Evolutionary conservation across 208 protist genomes (phyloP).

Genomic region (Trypanosoma theileri): DNA sequence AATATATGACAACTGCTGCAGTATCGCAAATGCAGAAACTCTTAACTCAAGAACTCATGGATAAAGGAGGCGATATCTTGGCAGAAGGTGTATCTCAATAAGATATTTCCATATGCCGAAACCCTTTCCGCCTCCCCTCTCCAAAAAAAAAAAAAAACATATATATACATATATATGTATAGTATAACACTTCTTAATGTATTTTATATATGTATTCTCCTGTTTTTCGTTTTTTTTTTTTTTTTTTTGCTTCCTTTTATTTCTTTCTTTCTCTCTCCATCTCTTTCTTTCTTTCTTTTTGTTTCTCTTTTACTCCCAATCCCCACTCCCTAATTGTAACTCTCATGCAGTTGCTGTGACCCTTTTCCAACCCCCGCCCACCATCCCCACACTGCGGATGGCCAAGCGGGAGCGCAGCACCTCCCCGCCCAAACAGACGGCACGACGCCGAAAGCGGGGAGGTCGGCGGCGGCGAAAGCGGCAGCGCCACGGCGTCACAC

Average conservation of each 20-base stretch:
- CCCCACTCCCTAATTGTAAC: too few species aligned
- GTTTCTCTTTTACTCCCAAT: too few species aligned
- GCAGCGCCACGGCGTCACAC: slow-evolving; percentile 1
- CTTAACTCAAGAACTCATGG: slow-evolving; percentile 52
- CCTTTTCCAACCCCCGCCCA: too few species aligned
- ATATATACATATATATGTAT: slow-evolving; percentile 14
- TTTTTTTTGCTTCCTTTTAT: too few species aligned
- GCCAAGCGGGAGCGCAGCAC: slow-evolving; percentile 29
- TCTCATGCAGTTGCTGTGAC: too few species aligned
- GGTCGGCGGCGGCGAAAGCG: slow-evolving; percentile 18
- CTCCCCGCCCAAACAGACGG: slow-evolving; percentile 17
- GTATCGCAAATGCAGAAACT: slow-evolving; percentile 43
- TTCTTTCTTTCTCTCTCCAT: too few species aligned
- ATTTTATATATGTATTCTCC: background rate
- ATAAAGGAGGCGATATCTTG: slow-evolving; percentile 29
- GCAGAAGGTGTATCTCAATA: background rate
- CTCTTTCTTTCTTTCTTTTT: too few species aligned
- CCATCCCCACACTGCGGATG: slow-evolving; percentile 9
- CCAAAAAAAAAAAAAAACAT: background rate
- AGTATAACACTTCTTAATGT: background rate
- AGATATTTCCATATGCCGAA: background rate
- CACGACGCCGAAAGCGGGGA: slow-evolving; percentile 23
- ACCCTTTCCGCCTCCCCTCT: too few species aligned
- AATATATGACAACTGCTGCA: slow-evolving; percentile 59
- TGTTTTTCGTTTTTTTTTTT: too few species aligned